A percentile compares a stretch with the other conserved stretches of the same genome.
Evolutionary conservation across 1,284 basidiomycete species (phyloP).

Genomic region (Leccinum pallidistipes): DNA sequence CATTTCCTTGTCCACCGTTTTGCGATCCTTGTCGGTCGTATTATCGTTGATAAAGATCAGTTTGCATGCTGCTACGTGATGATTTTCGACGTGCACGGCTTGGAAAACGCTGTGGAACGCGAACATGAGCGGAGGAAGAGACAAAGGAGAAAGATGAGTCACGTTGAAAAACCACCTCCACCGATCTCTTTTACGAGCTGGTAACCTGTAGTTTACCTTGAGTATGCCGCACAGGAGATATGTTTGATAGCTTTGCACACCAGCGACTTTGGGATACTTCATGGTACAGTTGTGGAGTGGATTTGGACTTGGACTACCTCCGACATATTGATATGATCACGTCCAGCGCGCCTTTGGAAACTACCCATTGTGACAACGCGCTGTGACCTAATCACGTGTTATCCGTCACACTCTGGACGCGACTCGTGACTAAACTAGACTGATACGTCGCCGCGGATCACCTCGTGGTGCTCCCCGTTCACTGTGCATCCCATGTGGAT

Average conservation of each 20-base stretch:
- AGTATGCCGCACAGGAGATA: background rate
- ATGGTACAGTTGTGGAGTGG: slow-evolving; percentile 12
- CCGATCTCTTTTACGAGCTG: slow-evolving; percentile 75
- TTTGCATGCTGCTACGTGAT: slow-evolving; percentile 83
- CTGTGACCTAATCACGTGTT: slow-evolving; percentile 23
- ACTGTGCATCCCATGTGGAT: background rate
- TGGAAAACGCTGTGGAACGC: slow-evolving; percentile 67
- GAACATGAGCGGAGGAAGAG: slow-evolving; percentile 1
- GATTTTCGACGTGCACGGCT: slow-evolving; percentile 68
- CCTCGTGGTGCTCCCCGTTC: background rate
- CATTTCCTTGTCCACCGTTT: slow-evolving; percentile 92
- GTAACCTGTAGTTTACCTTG: slow-evolving; percentile 49
- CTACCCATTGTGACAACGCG: slow-evolving; percentile 28
- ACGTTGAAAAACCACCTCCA: slow-evolving; percentile 85
- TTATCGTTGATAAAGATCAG: slow-evolving; percentile 63
- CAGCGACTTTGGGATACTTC: slow-evolving; percentile 33
- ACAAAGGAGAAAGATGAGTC: slow-evolving; percentile 21
- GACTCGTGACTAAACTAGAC: background rate
- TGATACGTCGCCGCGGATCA: background rate
- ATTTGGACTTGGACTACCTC: background rate
- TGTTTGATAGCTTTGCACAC: slow-evolving; percentile 12
- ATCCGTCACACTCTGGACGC: background rate
- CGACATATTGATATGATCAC: slow-evolving; percentile 10
- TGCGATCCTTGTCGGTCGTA: slow-evolving; percentile 65
- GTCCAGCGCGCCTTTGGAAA: background rate